phyloP scores from a whole-genome alignment of 495 filamentous ascomycete genomes.

The Lichenothelia convexa region DNA sequence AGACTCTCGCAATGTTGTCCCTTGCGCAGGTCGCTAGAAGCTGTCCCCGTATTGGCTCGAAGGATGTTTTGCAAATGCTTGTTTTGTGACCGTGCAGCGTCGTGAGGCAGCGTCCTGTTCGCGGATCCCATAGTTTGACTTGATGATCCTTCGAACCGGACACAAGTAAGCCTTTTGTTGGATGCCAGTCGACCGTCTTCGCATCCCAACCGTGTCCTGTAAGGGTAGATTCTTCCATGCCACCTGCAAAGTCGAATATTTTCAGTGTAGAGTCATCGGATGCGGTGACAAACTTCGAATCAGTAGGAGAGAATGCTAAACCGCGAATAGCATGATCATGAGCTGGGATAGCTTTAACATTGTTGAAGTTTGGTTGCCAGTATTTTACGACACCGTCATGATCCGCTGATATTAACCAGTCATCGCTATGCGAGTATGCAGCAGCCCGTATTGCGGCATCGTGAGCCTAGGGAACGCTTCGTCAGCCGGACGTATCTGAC shows the following conservation, averaged over 20 bases:
- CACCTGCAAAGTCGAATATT: slow-evolving; percentile 90
- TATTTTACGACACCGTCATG: slow-evolving; percentile 93
- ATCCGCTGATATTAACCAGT: slow-evolving; percentile 92
- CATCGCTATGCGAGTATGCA: slow-evolving; percentile 80
- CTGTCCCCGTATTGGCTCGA: slow-evolving; percentile 64
- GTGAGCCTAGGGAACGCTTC: slow-evolving; percentile 43
- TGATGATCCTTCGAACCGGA: slow-evolving; percentile 95
- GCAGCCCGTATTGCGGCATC: slow-evolving; percentile 80
- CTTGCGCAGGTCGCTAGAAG: slow-evolving; percentile 81
- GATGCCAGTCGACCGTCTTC: slow-evolving; percentile 94
- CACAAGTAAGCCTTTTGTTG: slow-evolving; percentile 80
- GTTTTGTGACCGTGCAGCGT: slow-evolving; percentile 97
- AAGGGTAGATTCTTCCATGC: slow-evolving; percentile 59
- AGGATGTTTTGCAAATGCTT: slow-evolving; percentile 72
- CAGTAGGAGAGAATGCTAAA: slow-evolving; percentile 81
- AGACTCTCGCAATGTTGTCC: slow-evolving; percentile 79
- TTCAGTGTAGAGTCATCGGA: slow-evolving; percentile 85
- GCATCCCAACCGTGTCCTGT: slow-evolving; percentile 92
- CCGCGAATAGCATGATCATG: slow-evolving; percentile 80
- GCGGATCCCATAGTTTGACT: slow-evolving; percentile 94
- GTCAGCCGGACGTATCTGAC: no score
- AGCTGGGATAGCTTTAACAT: slow-evolving; percentile 83
- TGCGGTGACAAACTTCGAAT: slow-evolving; percentile 88
- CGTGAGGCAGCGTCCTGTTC: slow-evolving; percentile 72
- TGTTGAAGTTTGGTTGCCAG: slow-evolving; percentile 99